Percentiles rank a stretch among this genome's conserved stretches.
Conservation (phyloP, 169 alveolate genomes). For the Perkinsus olseni region DNA sequence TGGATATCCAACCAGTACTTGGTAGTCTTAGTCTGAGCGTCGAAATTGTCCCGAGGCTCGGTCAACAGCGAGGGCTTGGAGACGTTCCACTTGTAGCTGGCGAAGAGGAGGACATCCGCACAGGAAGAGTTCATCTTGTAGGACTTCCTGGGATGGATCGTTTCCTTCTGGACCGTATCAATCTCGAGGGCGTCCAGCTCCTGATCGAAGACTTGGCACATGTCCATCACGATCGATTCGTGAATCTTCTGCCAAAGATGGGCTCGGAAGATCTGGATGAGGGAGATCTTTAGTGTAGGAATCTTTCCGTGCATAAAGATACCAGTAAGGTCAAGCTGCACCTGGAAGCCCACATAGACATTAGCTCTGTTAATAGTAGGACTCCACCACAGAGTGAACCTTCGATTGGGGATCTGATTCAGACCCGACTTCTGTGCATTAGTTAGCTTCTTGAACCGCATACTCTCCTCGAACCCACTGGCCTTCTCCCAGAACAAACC, state of each 20-base stretch:
- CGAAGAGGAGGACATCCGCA: slow-evolving; percentile 96
- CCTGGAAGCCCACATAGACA: slow-evolving; percentile 99
- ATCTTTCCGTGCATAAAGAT: slow-evolving; percentile 99
- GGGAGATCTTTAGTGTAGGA: slow-evolving; percentile 97
- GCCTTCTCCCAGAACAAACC: slow-evolving; percentile 99
- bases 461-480: slow-evolving; percentile 95
- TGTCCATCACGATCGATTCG: slow-evolving; percentile 98
- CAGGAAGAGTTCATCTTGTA: slow-evolving; percentile 99
- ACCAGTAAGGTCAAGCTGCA: slow-evolving; percentile 99
- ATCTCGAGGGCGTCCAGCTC: slow-evolving; percentile 96
- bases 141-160: slow-evolving; percentile 98
- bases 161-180: slow-evolving; percentile 98
- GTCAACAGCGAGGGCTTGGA: slow-evolving; percentile 94
- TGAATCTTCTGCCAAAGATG: slow-evolving; percentile 99
- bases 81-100: slow-evolving; percentile 95
- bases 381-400: slow-evolving; percentile 99
- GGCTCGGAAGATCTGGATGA: slow-evolving; percentile 99
- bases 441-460: slow-evolving; percentile 98
- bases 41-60: slow-evolving; percentile 83
- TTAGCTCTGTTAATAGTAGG: slow-evolving; percentile 99
- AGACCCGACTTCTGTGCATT: slow-evolving; percentile 99
- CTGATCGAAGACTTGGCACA: slow-evolving; percentile 97
- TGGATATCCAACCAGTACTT: slow-evolving; percentile 87
- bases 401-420: slow-evolving; percentile 98
- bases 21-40: slow-evolving; percentile 42